A percentile compares a stretch with the other conserved stretches of the same genome.
phyloP scores from a whole-genome alignment of 2,329 filamentous ascomycete species.

The Nemania sp. region DNA sequence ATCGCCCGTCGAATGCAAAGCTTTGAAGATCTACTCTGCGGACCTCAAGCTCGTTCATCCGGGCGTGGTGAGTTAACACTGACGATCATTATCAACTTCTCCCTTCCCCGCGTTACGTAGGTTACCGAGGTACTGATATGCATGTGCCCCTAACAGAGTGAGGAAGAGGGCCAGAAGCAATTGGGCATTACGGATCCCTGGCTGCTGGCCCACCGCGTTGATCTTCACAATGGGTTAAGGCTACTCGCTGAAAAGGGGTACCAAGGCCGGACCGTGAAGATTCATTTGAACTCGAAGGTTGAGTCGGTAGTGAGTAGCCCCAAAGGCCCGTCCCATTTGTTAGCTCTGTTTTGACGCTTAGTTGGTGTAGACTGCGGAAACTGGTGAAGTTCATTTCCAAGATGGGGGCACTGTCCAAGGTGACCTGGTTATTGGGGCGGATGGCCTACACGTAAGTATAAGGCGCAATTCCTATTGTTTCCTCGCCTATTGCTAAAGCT shows the following conservation, averaged over 20 bases:
- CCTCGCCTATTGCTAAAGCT: constrained; percentile 5
- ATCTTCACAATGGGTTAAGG: constrained; percentile 31
- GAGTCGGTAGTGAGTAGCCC: constrained; percentile 30
- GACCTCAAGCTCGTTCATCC: neutral
- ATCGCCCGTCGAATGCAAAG: constrained; percentile 17
- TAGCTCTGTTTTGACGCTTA: neutral
- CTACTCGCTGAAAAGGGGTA: constrained; percentile 15
- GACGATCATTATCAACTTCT: neutral
- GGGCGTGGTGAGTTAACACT: neutral
- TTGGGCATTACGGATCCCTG: constrained; percentile 22
- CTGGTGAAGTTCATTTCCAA: constrained; percentile 29
- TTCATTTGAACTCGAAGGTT: constrained; percentile 34
- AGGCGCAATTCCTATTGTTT: neutral
- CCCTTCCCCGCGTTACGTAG: neutral
- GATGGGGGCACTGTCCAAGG: constrained; percentile 28
- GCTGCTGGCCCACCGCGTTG: constrained; percentile 32
- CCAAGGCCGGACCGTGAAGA: constrained; percentile 30
- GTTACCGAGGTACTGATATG: constrained; percentile 8
- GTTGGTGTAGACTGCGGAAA: constrained; percentile 27
- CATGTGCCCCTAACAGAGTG: constrained; percentile 4
- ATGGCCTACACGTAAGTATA: constrained; percentile 34
- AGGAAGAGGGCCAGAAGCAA: constrained; percentile 14
- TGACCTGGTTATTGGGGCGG: constrained; percentile 35
- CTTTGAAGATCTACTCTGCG: neutral
- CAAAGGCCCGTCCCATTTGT: neutral